These are phyloP conservation scores for Cicer cuneatum DNA, from an alignment of 306 rosid species.

Conservation along the genomic window DNA sequence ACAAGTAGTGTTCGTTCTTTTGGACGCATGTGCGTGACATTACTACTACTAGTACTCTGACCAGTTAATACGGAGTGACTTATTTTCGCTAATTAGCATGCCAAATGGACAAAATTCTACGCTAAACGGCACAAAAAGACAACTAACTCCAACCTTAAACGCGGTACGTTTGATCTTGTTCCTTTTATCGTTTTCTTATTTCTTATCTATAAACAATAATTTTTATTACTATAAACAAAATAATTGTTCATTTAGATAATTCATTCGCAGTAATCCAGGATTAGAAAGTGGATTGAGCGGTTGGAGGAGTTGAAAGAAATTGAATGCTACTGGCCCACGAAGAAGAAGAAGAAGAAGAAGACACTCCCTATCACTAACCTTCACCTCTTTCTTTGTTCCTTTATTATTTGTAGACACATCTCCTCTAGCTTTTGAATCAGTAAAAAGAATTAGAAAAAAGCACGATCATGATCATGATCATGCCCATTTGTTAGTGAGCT, in stretches of 20 bases:
- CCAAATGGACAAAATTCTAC: slow-evolving; percentile 33
- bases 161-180: slow-evolving; percentile 6
- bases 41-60: background rate
- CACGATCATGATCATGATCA: slow-evolving; percentile 12
- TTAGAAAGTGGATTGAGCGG: slow-evolving; percentile 42
- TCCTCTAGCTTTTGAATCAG: background rate
- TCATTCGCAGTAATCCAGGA: background rate
- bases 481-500: slow-evolving; percentile 5
- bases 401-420: background rate
- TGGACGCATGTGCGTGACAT: slow-evolving; percentile 36
- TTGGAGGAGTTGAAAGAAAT: slow-evolving; percentile 43
- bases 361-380: too few relatives aligned
- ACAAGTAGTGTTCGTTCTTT: slow-evolving; percentile 7
- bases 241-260: background rate
- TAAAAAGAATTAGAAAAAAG: background rate
- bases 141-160: background rate
- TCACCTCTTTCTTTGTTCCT: background rate
- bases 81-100: slow-evolving; percentile 11
- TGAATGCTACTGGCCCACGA: slow-evolving; percentile 44
- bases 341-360: too few relatives aligned
- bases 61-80: background rate
- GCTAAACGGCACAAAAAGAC: slow-evolving; percentile 23
- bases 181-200: too few relatives aligned
- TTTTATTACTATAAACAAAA: background rate
- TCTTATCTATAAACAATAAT: too few relatives aligned